These are phyloP conservation scores for Metarhizium album DNA, from an alignment of 2,329 filamentous ascomycete genomes.

Conservation along the genomic window DNA sequence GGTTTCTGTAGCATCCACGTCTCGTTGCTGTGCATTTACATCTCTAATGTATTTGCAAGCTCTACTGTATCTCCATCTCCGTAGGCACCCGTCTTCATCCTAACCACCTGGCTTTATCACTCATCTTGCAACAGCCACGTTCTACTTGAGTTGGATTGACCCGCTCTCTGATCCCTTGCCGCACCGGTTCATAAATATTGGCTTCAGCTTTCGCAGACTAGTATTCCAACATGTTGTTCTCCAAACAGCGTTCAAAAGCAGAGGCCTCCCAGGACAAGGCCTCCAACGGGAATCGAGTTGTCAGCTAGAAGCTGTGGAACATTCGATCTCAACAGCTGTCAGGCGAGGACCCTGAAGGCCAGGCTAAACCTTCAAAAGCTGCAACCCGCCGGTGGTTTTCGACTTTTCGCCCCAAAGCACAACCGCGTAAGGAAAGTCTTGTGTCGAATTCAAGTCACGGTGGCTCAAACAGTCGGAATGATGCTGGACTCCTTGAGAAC, in stretches of 20 bases:
- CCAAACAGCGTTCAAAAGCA: constrained; percentile 9
- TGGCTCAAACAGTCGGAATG: background rate
- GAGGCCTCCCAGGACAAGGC: constrained; percentile 5
- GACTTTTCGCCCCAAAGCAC: constrained; percentile 8
- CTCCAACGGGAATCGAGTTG: constrained; percentile 7
- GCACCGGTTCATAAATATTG: constrained; percentile 4
- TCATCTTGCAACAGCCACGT: constrained; percentile 1
- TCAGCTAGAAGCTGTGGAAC: constrained; percentile 19
- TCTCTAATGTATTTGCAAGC: background rate
- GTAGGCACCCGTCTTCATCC: background rate
- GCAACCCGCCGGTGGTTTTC: constrained; percentile 11
- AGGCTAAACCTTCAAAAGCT: constrained; percentile 1
- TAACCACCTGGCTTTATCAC: background rate
- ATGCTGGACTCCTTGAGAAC: background rate
- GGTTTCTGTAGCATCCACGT: background rate
- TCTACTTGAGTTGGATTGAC: constrained; percentile 2
- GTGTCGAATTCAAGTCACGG: background rate
- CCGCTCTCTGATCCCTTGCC: constrained; percentile 3
- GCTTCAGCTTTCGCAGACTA: constrained; percentile 7
- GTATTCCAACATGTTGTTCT: constrained; percentile 13
- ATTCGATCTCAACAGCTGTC: constrained; percentile 10
- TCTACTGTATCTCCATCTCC: background rate
- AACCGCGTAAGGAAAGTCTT: background rate
- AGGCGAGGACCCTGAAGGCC: constrained; percentile 1
- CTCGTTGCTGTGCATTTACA: background rate